phyloP scores from a whole-genome alignment of 1,139 yeast species.

The Kluyveromyces marxianus region DNA sequence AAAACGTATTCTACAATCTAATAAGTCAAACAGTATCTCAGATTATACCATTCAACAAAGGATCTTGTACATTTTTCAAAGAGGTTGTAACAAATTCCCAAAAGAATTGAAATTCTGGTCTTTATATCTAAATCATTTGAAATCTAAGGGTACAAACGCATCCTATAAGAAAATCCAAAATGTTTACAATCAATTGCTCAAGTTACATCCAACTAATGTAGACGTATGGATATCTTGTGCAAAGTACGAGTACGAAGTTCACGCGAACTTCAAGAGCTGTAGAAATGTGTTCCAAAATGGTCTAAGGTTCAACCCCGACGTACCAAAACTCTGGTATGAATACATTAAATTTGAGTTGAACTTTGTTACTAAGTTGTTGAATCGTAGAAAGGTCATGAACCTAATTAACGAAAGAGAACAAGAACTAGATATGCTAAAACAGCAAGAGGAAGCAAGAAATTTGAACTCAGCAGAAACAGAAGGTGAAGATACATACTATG shows the following conservation, averaged over 20 bases:
- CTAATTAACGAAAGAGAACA: constrained; percentile 68
- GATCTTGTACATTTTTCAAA: constrained; percentile 72
- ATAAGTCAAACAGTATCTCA: constrained; percentile 49
- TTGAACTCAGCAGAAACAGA: constrained; percentile 30
- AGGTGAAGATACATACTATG: constrained; percentile 29
- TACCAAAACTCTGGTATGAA: constrained; percentile 68
- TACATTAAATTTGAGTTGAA: constrained; percentile 84
- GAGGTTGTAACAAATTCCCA: constrained; percentile 78
- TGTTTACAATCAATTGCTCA: constrained; percentile 70
- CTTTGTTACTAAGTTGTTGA: constrained; percentile 73
- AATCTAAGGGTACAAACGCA: constrained; percentile 44
- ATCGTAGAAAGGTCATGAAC: constrained; percentile 78
- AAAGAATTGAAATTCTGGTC: constrained; percentile 75
- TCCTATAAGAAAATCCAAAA: constrained; percentile 76
- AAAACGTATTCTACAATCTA: constrained; percentile 48
- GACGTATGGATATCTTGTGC: constrained; percentile 95
- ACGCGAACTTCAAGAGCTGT: constrained; percentile 85
- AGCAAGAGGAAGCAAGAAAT: constrained; percentile 36
- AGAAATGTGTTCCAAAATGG: constrained; percentile 80
- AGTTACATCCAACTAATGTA: constrained; percentile 83
- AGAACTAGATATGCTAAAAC: constrained; percentile 29
- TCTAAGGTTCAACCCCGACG: constrained; percentile 73
- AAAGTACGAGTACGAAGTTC: constrained; percentile 81
- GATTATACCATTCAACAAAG: constrained; percentile 88
- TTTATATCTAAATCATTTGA: constrained; percentile 65